Conservation (phyloP, 768 basidiomycete species). For the Leccinum truebloodii region DNA sequence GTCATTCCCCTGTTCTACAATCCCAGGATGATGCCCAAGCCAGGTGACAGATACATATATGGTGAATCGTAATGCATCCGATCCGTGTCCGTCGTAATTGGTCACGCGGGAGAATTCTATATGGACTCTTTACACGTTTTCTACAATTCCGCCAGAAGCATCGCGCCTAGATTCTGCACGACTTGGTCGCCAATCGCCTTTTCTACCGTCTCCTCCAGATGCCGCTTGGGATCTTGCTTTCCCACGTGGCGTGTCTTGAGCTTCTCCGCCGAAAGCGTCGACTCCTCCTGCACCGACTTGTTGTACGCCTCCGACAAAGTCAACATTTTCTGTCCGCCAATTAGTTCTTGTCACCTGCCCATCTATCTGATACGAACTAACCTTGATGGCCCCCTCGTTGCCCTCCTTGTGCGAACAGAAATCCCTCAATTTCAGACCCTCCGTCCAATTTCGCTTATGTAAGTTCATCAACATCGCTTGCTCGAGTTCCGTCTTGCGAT, state of each 20-base stretch:
- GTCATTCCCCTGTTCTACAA: constrained; percentile 57
- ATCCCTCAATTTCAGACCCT: constrained; percentile 89
- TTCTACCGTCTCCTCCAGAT: constrained; percentile 96
- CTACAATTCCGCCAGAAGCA: constrained; percentile 90
- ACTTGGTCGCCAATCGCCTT: constrained; percentile 98
- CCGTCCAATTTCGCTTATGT: constrained; percentile 99
- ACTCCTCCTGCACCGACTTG: constrained; percentile 97
- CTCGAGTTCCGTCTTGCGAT: constrained; percentile 97
- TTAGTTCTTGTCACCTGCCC: constrained; percentile 17
- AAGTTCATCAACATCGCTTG: constrained; percentile 99
- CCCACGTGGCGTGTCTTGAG: constrained; percentile 97
- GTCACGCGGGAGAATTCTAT: constrained; percentile 2
- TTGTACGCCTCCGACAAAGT: constrained; percentile 91
- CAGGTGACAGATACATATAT: constrained; percentile 5
- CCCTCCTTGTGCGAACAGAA: constrained; percentile 85
- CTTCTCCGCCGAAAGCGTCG: constrained; percentile 90
- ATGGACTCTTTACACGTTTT: not conserved
- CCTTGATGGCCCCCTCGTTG: constrained; percentile 96
- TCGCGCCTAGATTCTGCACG: constrained; percentile 92
- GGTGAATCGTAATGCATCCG: not conserved
- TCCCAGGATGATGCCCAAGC: constrained; percentile 27
- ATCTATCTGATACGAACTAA: constrained; percentile 38
- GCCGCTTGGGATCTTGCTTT: constrained; percentile 97
- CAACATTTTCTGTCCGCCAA: constrained; percentile 65
- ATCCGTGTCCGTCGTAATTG: constrained; percentile 13